Evolutionary conservation across 306 rosid genomes (phyloP).

Genomic region (Prunus campanulata): DNA sequence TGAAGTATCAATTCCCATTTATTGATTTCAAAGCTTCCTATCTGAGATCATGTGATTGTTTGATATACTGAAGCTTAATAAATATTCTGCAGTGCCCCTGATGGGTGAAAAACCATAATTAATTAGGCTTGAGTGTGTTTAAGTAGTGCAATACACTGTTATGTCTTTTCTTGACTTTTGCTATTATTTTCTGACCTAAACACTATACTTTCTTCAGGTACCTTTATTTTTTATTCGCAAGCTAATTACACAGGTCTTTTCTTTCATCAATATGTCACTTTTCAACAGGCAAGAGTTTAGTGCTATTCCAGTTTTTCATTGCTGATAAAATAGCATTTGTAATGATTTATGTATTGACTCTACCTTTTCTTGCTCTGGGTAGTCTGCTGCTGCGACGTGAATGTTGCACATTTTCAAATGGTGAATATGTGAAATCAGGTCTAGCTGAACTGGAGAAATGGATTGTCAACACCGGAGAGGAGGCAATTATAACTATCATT

Average conservation of each 20-base stretch:
- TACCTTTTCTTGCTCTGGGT: slow-evolving; percentile 22
- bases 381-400: slow-evolving; percentile 94
- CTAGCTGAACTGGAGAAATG: slow-evolving; percentile 94
- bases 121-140: neutral
- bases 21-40: neutral
- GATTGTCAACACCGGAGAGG: slow-evolving; percentile 75
- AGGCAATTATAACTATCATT: slow-evolving; percentile 48
- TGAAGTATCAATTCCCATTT: neutral
- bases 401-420: slow-evolving; percentile 97
- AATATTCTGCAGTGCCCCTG: neutral
- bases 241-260: slow-evolving; percentile 84
- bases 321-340: neutral
- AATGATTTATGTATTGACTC: slow-evolving; percentile 15
- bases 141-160: slow-evolving; percentile 9
- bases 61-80: slow-evolving; percentile 7
- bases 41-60: neutral
- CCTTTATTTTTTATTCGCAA: slow-evolving; percentile 97
- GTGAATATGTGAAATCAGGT: slow-evolving; percentile 96
- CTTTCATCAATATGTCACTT: slow-evolving; percentile 93
- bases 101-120: neutral
- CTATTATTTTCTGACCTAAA: slow-evolving; percentile 27
- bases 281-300: slow-evolving; percentile 79
- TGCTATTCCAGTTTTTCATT: neutral
- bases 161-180: neutral
- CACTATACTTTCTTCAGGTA: slow-evolving; percentile 49